Evolutionary conservation across 2,329 filamentous ascomycete genomes (phyloP).

Genomic region (Graphilbum fragrans): DNA sequence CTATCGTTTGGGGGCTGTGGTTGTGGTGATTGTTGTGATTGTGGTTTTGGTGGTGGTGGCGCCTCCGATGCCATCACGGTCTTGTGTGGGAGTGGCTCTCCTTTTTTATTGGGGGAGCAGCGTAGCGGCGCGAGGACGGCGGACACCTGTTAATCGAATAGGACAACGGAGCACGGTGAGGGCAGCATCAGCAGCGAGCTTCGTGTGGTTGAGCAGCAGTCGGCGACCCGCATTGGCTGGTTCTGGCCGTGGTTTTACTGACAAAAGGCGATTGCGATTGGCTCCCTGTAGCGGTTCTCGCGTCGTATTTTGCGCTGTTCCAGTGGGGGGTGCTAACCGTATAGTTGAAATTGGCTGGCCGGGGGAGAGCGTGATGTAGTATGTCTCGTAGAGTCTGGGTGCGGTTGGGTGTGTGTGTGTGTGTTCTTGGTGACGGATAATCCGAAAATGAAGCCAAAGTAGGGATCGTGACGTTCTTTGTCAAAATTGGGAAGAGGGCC

Average conservation of each 20-base stretch:
- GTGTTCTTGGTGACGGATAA: too few relatives aligned
- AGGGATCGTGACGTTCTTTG: neutral
- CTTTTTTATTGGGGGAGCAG: neutral
- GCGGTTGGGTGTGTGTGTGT: too few relatives aligned
- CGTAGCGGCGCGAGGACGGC: neutral
- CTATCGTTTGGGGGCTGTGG: constrained; percentile 6
- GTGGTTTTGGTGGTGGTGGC: constrained; percentile 2
- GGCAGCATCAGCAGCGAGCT: neutral
- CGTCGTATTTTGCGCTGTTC: neutral
- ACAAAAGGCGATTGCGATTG: neutral
- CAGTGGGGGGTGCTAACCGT: neutral
- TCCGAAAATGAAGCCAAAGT: too few relatives aligned
- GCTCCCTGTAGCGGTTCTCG: neutral
- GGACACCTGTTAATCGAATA: too few relatives aligned
- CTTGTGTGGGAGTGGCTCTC: neutral
- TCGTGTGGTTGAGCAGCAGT: too few relatives aligned
- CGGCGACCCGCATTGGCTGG: neutral
- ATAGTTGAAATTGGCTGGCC: neutral
- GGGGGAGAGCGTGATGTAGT: too few relatives aligned
- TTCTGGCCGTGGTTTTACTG: too few relatives aligned
- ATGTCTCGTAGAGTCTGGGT: too few relatives aligned
- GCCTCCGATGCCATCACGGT: constrained; percentile 8
- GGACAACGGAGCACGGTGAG: neutral
- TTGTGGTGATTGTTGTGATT: constrained; percentile 1
- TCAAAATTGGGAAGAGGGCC: neutral